Percentiles rank a stretch among this genome's conserved stretches.
Conservation (phyloP, 2,329 filamentous ascomycete genomes). For the Alternaria sp. region DNA sequence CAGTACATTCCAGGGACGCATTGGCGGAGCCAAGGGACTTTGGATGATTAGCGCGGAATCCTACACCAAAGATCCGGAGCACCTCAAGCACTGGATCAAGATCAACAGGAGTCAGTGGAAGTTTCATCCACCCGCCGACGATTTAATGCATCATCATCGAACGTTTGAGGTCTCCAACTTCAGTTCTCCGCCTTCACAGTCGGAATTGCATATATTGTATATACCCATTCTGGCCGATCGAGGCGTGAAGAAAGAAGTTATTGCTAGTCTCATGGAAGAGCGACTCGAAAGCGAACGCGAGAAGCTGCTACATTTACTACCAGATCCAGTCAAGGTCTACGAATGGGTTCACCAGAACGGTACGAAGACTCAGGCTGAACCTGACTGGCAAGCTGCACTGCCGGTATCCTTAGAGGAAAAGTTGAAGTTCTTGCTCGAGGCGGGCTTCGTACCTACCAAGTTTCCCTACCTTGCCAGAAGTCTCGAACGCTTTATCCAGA, state of each 20-base stretch:
- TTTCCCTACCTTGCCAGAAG: slow-evolving; percentile 59
- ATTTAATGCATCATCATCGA: slow-evolving; percentile 58
- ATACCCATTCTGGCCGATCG: slow-evolving; percentile 71
- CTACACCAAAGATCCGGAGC: slow-evolving; percentile 50
- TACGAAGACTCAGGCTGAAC: slow-evolving; percentile 35
- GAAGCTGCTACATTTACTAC: slow-evolving; percentile 59
- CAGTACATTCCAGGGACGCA: slow-evolving; percentile 70
- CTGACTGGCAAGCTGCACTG: slow-evolving; percentile 34
- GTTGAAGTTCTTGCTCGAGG: slow-evolving; percentile 43
- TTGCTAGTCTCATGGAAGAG: slow-evolving; percentile 59
- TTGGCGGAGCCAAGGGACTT: slow-evolving; percentile 77
- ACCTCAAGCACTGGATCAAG: slow-evolving; percentile 66
- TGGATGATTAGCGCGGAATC: slow-evolving; percentile 68
- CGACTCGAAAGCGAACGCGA: slow-evolving; percentile 62
- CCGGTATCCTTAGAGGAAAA: slow-evolving; percentile 33
- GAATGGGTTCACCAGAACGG: slow-evolving; percentile 49
- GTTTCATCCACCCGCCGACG: slow-evolving; percentile 61
- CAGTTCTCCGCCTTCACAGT: slow-evolving; percentile 57
- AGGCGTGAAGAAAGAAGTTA: slow-evolving; percentile 53
- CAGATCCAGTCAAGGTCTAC: slow-evolving; percentile 62
- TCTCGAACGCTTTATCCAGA: slow-evolving; percentile 56
- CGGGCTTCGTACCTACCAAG: slow-evolving; percentile 63
- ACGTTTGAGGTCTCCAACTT: slow-evolving; percentile 69
- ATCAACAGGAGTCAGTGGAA: slow-evolving; percentile 72
- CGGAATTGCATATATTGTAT: slow-evolving; percentile 70